A percentile compares a stretch with the other conserved stretches of the same genome.
Conservation (phyloP, 2,329 filamentous ascomycete genomes). For the Curvularia verruculosa region DNA sequence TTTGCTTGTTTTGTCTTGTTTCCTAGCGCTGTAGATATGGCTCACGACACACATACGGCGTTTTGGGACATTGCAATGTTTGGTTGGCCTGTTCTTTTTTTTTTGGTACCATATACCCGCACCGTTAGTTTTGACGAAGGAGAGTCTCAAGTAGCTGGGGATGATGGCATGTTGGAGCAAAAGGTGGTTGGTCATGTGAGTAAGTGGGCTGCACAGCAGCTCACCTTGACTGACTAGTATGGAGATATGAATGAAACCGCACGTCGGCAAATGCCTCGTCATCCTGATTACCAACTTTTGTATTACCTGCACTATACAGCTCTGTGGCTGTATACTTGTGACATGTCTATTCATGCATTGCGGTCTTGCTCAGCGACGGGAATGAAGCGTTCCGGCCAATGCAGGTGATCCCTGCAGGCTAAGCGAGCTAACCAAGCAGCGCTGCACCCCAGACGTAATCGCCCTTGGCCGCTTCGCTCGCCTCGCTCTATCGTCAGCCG, state of each 20-base stretch:
- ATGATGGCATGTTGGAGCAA: not conserved
- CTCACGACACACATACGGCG: constrained; percentile 20
- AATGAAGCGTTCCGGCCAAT: constrained; percentile 5
- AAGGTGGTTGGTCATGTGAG: not conserved
- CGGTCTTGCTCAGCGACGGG: not conserved
- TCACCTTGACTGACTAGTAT: not conserved
- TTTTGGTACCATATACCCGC: constrained; percentile 40
- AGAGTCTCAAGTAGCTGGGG: not conserved
- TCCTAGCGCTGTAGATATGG: constrained; percentile 18
- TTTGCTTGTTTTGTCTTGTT: constrained; percentile 14
- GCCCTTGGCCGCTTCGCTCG: constrained; percentile 3
- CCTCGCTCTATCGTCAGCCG: constrained; percentile 5
- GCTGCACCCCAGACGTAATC: constrained; percentile 36
- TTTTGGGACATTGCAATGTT: constrained; percentile 20
- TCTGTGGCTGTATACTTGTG: not conserved
- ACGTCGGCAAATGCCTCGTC: not conserved
- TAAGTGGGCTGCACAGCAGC: not conserved
- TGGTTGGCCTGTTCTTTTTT: no score
- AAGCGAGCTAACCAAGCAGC: constrained; percentile 21
- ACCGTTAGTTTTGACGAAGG: constrained; percentile 5
- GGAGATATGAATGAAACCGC: constrained; percentile 4
- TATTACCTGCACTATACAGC: not conserved
- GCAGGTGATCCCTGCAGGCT: constrained; percentile 11
- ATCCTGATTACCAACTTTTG: not conserved
- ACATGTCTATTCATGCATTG: constrained; percentile 4